These are phyloP conservation scores for Solanum hybrid DNA, from an alignment of 305 asterid species.

Conservation along the genomic window DNA sequence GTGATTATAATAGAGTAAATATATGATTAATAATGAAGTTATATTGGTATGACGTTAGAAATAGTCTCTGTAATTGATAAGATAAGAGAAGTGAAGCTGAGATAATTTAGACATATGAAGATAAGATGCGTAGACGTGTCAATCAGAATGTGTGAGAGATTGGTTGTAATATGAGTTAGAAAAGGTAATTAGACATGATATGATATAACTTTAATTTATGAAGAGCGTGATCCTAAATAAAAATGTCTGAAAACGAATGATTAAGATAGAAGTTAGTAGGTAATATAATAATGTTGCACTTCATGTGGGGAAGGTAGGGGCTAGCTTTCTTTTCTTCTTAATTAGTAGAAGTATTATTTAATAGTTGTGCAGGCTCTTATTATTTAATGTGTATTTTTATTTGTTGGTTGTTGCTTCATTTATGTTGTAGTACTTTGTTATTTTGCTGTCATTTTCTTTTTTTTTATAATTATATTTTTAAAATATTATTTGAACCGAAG, in stretches of 20 bases:
- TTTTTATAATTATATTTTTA: too few relatives aligned
- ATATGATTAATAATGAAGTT: not conserved
- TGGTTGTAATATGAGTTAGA: not conserved
- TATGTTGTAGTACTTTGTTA: not conserved
- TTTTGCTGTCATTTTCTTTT: not conserved
- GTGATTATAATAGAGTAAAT: not conserved
- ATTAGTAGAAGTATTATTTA: not conserved
- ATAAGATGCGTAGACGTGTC: fast-evolving
- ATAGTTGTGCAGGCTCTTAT: not conserved
- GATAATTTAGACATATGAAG: not conserved
- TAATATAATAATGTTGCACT: not conserved
- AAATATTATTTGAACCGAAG: too few relatives aligned
- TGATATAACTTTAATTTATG: not conserved
- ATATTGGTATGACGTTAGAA: fast-evolving
- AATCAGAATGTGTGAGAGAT: not conserved
- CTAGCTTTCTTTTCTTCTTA: not conserved
- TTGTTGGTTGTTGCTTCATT: not conserved
- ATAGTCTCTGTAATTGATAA: fast-evolving
- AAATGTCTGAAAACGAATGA: not conserved
- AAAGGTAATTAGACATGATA: not conserved
- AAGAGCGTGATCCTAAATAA: not conserved
- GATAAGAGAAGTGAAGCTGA: fast-evolving
- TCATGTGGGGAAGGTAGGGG: not conserved
- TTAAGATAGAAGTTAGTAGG: not conserved
- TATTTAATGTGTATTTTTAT: not conserved